Conservation (phyloP, 2,329 filamentous ascomycete genomes). For the Ascochyta viciae-villosae region DNA sequence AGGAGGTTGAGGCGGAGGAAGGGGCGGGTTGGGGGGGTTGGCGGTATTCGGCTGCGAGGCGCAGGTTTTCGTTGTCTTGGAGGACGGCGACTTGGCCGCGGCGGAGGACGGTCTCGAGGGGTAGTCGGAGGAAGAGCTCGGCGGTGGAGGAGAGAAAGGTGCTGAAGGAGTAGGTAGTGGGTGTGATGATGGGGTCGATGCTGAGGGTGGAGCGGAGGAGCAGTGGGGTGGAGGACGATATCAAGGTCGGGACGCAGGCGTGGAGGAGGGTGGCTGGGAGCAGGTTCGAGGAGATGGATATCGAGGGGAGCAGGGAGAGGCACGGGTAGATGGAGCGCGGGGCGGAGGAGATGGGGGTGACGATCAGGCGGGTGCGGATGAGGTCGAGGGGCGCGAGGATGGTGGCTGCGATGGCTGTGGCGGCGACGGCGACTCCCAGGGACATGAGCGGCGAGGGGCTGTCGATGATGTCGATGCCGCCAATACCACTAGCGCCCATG, state of each 20-base stretch:
- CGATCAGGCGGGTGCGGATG: conserved; percentile 83
- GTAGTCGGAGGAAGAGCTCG: conserved; percentile 86
- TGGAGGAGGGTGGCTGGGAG: conserved; percentile 86
- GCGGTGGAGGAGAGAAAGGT: conserved; percentile 81
- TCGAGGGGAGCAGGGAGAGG: conserved; percentile 77
- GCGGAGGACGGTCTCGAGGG: conserved; percentile 88
- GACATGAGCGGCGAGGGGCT: conserved; percentile 84
- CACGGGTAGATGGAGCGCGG: conserved; percentile 80
- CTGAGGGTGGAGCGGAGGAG: conserved; percentile 84
- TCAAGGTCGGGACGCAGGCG: conserved; percentile 80
- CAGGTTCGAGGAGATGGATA: conserved; percentile 70
- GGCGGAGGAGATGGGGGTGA: conserved; percentile 78
- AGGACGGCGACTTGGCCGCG: conserved; percentile 80
- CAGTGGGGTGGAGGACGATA: conserved; percentile 83
- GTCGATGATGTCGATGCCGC: conserved; percentile 79
- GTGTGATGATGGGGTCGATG: conserved; percentile 82
- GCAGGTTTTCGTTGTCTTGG: conserved; percentile 44
- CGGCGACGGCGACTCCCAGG: conserved; percentile 73
- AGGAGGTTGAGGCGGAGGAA: not conserved
- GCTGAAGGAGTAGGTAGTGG: conserved; percentile 79
- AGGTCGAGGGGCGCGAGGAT: conserved; percentile 88
- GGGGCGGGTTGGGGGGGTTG: conserved; percentile 20
- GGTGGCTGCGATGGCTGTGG: conserved; percentile 74
- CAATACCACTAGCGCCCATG: conserved; percentile 55
- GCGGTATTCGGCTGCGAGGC: conserved; percentile 36